Percentiles rank a stretch among this genome's conserved stretches.
These are phyloP conservation scores for Sinapis alba DNA, from an alignment of 441 rosid genomes.

Conservation along the genomic window DNA sequence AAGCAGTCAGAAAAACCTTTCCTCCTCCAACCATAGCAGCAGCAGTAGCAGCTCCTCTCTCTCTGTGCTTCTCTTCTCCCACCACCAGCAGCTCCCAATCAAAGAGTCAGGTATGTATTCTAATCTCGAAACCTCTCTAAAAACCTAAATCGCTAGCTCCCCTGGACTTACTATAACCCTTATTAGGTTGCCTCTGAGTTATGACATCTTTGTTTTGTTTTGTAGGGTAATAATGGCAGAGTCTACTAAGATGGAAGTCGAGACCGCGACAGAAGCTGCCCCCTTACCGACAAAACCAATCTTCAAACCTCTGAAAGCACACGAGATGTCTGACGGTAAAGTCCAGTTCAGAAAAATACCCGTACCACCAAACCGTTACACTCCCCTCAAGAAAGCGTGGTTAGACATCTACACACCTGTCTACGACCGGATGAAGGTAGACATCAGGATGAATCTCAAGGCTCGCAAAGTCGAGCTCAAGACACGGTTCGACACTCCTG, in stretches of 20 bases:
- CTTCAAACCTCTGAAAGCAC: conserved; percentile 72
- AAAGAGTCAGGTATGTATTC: background rate
- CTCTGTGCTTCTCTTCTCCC: background rate
- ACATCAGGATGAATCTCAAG: conserved; percentile 81
- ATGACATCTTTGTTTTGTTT: no score
- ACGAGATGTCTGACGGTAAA: conserved; percentile 77
- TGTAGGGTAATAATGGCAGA: conserved; percentile 24
- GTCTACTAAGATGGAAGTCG: conserved; percentile 52
- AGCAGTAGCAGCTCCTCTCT: background rate
- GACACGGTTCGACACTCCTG: conserved; percentile 75
- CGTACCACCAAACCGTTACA: conserved; percentile 77
- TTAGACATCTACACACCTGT: conserved; percentile 74
- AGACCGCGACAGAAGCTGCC: conserved; percentile 20
- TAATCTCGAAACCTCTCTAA: background rate
- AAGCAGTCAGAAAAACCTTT: background rate
- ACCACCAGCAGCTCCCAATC: background rate
- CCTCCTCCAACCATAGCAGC: background rate
- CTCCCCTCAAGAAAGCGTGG: conserved; percentile 86
- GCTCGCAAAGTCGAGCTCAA: conserved; percentile 77
- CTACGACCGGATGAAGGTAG: conserved; percentile 79
- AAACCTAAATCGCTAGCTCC: background rate
- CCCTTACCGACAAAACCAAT: conserved; percentile 60
- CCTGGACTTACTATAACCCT: background rate
- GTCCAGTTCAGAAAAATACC: conserved; percentile 70
- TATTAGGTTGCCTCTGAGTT: no score